Conservation (phyloP, 2,329 filamentous ascomycete genomes). For the Incumbomyces lentus region DNA sequence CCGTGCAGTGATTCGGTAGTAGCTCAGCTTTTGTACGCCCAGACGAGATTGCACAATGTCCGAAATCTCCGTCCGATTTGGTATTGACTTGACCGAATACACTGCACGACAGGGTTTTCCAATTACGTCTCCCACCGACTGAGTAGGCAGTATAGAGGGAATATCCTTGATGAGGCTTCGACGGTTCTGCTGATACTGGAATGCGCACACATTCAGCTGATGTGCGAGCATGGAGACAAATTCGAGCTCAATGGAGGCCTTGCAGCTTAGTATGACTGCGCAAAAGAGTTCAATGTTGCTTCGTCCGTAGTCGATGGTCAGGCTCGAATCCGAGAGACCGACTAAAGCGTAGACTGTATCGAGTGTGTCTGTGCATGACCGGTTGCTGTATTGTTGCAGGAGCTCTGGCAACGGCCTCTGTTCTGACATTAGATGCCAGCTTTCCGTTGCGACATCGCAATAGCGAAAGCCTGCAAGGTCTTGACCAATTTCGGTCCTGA, state of each 20-base stretch:
- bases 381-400: neutral
- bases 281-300: constrained; percentile 8
- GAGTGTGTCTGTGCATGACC: neutral
- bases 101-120: neutral
- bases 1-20: constrained; percentile 1
- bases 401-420: neutral
- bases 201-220: neutral
- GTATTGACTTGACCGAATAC: constrained; percentile 2
- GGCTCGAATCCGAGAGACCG: neutral
- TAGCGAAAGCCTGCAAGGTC: constrained; percentile 4
- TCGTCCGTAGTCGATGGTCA: constrained; percentile 5
- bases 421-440: neutral
- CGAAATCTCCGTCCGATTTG: constrained; percentile 1
- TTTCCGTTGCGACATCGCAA: neutral
- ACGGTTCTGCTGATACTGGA: neutral
- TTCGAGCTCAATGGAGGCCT: constrained; percentile 4
- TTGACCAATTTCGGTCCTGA: neutral
- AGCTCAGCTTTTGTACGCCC: constrained; percentile 1
- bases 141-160: neutral
- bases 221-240: constrained; percentile 4
- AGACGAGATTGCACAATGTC: constrained; percentile 6
- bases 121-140: neutral
- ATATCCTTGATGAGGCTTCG: neutral
- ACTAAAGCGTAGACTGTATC: constrained; percentile 5
- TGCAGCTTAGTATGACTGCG: constrained; percentile 4